These are phyloP conservation scores for Nothophoma quercina DNA, from an alignment of 2,329 filamentous ascomycete species.

Conservation along the genomic window DNA sequence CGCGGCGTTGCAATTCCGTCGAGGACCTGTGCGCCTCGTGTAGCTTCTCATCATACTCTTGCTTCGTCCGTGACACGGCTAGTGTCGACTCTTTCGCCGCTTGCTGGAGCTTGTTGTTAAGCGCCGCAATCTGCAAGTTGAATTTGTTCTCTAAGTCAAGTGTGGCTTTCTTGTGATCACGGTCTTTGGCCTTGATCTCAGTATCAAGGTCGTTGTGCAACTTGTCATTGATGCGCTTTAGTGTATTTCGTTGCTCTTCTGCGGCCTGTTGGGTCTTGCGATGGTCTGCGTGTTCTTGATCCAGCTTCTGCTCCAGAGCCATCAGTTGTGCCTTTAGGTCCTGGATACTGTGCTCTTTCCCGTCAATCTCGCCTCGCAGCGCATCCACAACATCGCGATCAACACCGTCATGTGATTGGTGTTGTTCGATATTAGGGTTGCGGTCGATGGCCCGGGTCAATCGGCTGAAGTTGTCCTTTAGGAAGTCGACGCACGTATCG, in stretches of 20 bases:
- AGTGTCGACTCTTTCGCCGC: conserved; percentile 36
- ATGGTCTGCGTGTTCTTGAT: conserved; percentile 78
- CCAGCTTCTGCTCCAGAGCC: conserved; percentile 64
- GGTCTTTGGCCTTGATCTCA: conserved; percentile 63
- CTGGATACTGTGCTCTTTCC: conserved; percentile 69
- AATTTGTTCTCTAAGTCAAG: conserved; percentile 59
- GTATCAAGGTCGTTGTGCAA: conserved; percentile 74
- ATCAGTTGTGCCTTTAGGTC: conserved; percentile 65
- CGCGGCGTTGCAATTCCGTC: conserved; percentile 37
- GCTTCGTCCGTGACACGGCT: conserved; percentile 37
- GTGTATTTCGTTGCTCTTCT: conserved; percentile 56
- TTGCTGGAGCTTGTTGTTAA: conserved; percentile 48
- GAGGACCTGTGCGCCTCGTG: conserved; percentile 33
- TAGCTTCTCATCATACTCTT: conserved; percentile 46
- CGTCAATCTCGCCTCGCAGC: conserved; percentile 76
- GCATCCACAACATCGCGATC: conserved; percentile 93
- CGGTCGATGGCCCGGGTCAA: conserved; percentile 86
- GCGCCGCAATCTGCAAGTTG: conserved; percentile 49
- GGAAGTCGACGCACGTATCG: conserved; percentile 84
- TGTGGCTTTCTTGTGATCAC: conserved; percentile 41
- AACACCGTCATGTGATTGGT: conserved; percentile 85
- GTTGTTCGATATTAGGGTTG: conserved; percentile 86
- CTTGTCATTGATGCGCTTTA: conserved; percentile 73
- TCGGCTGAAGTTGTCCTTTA: conserved; percentile 94
- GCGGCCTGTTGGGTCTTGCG: conserved; percentile 64